Evolutionary conservation across 2,329 filamentous ascomycete genomes (phyloP).

Genomic region (Arthrobotrys sphaeroides): DNA sequence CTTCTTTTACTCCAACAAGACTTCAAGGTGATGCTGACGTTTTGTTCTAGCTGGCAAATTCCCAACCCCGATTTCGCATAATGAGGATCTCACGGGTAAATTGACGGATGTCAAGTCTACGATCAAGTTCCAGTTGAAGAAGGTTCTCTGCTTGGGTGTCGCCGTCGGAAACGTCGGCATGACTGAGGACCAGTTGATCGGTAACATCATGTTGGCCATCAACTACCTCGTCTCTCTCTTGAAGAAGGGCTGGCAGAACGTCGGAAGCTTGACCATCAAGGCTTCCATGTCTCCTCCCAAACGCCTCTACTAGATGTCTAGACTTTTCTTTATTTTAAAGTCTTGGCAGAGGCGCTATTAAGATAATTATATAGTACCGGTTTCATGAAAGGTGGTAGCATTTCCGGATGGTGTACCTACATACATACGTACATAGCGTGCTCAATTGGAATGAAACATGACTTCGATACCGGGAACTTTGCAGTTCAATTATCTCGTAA

Average conservation of each 20-base stretch:
- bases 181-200: constrained; percentile 93
- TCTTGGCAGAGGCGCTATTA: neutral
- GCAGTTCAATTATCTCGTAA: too few species aligned
- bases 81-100: constrained; percentile 91
- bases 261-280: constrained; percentile 99
- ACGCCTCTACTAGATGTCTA: constrained; percentile 83
- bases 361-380: constrained; percentile 12
- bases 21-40: constrained; percentile 57
- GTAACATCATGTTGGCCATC: constrained; percentile 99
- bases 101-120: constrained; percentile 99
- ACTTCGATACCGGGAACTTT: neutral
- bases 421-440: neutral
- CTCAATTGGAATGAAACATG: constrained; percentile 1
- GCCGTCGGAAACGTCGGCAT: constrained; percentile 98
- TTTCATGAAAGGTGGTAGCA: neutral
- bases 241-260: constrained; percentile 99
- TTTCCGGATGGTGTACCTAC: too few species aligned
- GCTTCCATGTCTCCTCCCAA: constrained; percentile 99
- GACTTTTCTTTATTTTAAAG: neutral
- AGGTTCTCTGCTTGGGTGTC: constrained; percentile 99
- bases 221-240: constrained; percentile 99
- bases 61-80: constrained; percentile 97
- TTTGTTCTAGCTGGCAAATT: constrained; percentile 88
- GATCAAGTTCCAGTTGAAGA: constrained; percentile 99
- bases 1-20: neutral